A percentile compares a stretch with the other conserved stretches of the same genome.
phyloP scores from a whole-genome alignment of 176 grass and related monocot genomes.

The Avena insularis region DNA sequence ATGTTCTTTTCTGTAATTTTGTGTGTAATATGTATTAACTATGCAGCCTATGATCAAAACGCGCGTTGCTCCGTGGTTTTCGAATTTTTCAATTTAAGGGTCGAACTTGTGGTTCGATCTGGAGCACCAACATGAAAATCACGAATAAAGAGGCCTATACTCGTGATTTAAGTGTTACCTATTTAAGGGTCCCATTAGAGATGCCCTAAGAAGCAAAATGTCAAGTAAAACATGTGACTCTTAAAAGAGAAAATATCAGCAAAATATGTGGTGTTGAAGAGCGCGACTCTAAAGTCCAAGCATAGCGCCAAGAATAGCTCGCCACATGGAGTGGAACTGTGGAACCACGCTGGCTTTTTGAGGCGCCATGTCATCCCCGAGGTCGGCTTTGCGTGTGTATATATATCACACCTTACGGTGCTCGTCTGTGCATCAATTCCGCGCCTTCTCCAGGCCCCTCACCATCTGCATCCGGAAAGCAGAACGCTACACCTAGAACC shows the following conservation, averaged over 20 bases:
- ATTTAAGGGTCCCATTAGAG: too few relatives aligned
- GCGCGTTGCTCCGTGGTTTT: too few relatives aligned
- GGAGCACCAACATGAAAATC: too few relatives aligned
- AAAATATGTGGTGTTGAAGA: slow-evolving; percentile 29
- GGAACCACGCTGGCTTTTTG: slow-evolving; percentile 25
- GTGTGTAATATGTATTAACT: too few relatives aligned
- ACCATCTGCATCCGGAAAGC: background rate
- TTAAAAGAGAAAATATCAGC: background rate
- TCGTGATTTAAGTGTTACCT: too few relatives aligned
- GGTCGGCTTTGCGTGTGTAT: slow-evolving; percentile 10
- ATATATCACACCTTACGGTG: background rate
- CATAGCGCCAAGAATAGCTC: background rate
- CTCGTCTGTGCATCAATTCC: background rate
- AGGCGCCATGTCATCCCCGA: slow-evolving; percentile 6
- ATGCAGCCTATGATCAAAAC: too few relatives aligned
- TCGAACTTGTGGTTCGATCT: too few relatives aligned
- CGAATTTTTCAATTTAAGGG: too few relatives aligned
- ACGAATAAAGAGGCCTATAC: too few relatives aligned
- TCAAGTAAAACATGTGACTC: background rate
- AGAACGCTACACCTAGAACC: background rate
- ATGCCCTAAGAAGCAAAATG: background rate
- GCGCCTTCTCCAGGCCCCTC: slow-evolving; percentile 34
- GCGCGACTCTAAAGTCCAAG: background rate
- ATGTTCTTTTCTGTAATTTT: too few relatives aligned
- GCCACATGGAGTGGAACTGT: background rate